Evolutionary conservation across 148 eudicot species (phyloP).

Genomic region (Selenicereus undatus): DNA sequence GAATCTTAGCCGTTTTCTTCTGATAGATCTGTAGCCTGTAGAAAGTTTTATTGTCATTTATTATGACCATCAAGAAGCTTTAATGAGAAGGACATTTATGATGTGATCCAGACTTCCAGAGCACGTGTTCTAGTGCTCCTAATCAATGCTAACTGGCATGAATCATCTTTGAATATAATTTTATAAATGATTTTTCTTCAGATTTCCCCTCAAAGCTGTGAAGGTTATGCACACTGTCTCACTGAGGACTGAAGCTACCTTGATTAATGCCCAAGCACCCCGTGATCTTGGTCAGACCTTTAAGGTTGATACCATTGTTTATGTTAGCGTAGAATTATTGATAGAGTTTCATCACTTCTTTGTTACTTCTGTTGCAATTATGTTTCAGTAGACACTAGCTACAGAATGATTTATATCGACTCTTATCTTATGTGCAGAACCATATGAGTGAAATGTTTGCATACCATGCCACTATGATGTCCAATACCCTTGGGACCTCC

Average conservation of each 20-base stretch:
- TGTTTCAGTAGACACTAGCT: not conserved
- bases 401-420: slow-evolving; percentile 8
- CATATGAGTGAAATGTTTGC: slow-evolving; percentile 99
- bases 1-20: slow-evolving; percentile 9
- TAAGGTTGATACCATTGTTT: slow-evolving; percentile 33
- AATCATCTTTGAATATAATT: not conserved
- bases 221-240: slow-evolving; percentile 98
- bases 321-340: not conserved
- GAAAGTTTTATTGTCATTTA: not conserved
- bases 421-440: slow-evolving; percentile 54
- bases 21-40: not conserved
- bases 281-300: slow-evolving; percentile 66
- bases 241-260: slow-evolving; percentile 86
- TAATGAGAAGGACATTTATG: not conserved
- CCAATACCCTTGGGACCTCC: slow-evolving; percentile 95
- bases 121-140: not conserved
- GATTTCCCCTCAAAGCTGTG: slow-evolving; percentile 97
- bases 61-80: not conserved
- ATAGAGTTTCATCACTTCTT: not conserved
- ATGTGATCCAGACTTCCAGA: not conserved
- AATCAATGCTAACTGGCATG: not conserved
- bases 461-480: slow-evolving; percentile 96
- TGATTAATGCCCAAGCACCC: slow-evolving; percentile 50
- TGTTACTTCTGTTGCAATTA: not conserved
- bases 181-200: slow-evolving; percentile 25